These are phyloP conservation scores for Rubroboletus pulcherrimus DNA, from an alignment of 768 basidiomycete species.

Conservation along the genomic window DNA sequence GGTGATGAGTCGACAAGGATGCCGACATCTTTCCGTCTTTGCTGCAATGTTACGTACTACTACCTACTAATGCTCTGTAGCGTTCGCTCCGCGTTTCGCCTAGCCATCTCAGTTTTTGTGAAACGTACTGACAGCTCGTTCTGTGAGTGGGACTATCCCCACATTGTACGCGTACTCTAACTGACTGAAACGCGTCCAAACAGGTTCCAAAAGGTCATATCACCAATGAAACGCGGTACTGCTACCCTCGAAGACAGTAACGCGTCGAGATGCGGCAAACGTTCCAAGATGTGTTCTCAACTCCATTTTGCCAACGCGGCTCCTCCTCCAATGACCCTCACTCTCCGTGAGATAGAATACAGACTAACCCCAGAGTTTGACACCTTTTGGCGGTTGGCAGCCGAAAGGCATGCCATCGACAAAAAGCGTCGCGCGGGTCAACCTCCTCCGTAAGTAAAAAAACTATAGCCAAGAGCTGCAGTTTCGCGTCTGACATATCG, in stretches of 20 bases:
- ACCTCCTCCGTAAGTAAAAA: slow-evolving; percentile 48
- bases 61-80: no score
- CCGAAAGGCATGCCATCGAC: slow-evolving; percentile 56
- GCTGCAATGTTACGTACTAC: slow-evolving; percentile 4
- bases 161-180: neutral
- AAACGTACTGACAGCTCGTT: neutral
- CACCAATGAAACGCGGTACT: slow-evolving; percentile 22
- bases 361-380: slow-evolving; percentile 53
- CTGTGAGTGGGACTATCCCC: neutral
- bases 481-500: slow-evolving; percentile 13
- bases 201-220: neutral
- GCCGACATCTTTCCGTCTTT: neutral
- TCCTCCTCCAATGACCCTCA: slow-evolving; percentile 28
- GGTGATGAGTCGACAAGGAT: neutral
- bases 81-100: neutral
- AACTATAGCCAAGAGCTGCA: neutral
- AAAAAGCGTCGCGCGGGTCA: slow-evolving; percentile 48
- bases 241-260: slow-evolving; percentile 5
- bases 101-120: slow-evolving; percentile 4
- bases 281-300: slow-evolving; percentile 19
- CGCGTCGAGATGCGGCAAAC: slow-evolving; percentile 19
- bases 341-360: slow-evolving; percentile 37
- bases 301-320: slow-evolving; percentile 11
- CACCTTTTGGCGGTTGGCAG: slow-evolving; percentile 56
- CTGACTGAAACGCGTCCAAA: neutral